A percentile compares a stretch with the other conserved stretches of the same genome.
These are phyloP conservation scores for Amanita molliuscula DNA, from an alignment of 768 basidiomycete genomes.

Conservation along the genomic window DNA sequence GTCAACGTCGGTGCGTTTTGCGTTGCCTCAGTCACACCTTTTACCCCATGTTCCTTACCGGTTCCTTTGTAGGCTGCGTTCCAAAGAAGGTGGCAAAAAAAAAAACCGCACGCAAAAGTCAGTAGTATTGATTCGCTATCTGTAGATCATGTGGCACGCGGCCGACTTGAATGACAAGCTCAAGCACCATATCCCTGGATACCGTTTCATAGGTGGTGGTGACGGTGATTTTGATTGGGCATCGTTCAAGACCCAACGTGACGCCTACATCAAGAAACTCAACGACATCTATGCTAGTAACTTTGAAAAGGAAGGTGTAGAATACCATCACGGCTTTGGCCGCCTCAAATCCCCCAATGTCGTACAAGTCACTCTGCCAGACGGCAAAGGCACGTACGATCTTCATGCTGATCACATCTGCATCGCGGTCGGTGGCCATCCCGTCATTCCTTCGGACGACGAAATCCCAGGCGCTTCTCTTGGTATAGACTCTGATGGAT, in stretches of 20 bases:
- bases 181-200: constrained; percentile 60
- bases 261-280: constrained; percentile 85
- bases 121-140: neutral
- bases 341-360: constrained; percentile 58
- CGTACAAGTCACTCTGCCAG: constrained; percentile 62
- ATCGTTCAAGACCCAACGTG: constrained; percentile 85
- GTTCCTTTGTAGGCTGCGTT: constrained; percentile 61
- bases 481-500: constrained; percentile 91
- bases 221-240: constrained; percentile 77
- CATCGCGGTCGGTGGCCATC: constrained; percentile 81
- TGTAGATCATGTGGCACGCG: constrained; percentile 96
- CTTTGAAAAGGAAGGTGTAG: constrained; percentile 78
- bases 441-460: constrained; percentile 68
- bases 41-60: neutral
- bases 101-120: neutral
- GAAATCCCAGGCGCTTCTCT: constrained; percentile 82
- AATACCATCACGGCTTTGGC: constrained; percentile 74
- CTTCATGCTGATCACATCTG: constrained; percentile 71
- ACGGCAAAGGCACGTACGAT: constrained; percentile 55
- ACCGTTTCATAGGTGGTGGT: constrained; percentile 54
- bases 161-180: constrained; percentile 85
- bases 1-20: constrained; percentile 89
- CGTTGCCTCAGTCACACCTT: neutral
- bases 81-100: constrained; percentile 72
- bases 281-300: constrained; percentile 92